Conservation (phyloP, 495 filamentous ascomycete species). For the Xylaria scruposa region DNA sequence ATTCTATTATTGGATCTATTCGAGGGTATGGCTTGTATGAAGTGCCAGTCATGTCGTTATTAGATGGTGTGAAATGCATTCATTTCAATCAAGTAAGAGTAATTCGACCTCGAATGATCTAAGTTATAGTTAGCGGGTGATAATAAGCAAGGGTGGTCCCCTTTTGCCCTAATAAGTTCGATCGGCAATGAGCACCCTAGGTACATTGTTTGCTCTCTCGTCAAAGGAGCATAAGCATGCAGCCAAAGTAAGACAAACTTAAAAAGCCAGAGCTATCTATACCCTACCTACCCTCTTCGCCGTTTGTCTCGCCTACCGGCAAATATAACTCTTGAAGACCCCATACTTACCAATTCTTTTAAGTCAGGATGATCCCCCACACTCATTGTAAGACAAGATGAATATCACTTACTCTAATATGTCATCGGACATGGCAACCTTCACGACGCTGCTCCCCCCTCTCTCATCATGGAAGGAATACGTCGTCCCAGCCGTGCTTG, state of each 20-base stretch:
- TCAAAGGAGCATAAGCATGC: background rate
- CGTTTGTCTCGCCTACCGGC: background rate
- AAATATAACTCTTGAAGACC: background rate
- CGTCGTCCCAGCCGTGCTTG: conserved; percentile 28
- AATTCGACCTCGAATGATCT: too few species aligned
- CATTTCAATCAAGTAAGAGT: too few species aligned
- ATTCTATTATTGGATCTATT: background rate
- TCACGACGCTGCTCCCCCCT: background rate
- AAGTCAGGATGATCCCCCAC: background rate
- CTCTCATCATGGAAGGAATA: conserved; percentile 29
- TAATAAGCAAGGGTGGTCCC: background rate
- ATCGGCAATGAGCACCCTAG: background rate
- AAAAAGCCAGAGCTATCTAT: too few species aligned
- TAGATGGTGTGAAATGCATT: too few species aligned
- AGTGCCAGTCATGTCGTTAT: too few species aligned
- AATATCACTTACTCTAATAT: background rate
- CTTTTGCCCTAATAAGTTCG: background rate
- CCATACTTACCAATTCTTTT: background rate
- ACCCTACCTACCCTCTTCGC: too few species aligned
- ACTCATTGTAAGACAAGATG: background rate
- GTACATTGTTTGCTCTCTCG: background rate
- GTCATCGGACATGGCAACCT: background rate
- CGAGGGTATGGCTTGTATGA: background rate
- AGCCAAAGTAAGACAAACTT: background rate
- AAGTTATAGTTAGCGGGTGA: background rate